Evolutionary conservation across 805 yeast species (phyloP).

Genomic region (Candida patagonica): DNA sequence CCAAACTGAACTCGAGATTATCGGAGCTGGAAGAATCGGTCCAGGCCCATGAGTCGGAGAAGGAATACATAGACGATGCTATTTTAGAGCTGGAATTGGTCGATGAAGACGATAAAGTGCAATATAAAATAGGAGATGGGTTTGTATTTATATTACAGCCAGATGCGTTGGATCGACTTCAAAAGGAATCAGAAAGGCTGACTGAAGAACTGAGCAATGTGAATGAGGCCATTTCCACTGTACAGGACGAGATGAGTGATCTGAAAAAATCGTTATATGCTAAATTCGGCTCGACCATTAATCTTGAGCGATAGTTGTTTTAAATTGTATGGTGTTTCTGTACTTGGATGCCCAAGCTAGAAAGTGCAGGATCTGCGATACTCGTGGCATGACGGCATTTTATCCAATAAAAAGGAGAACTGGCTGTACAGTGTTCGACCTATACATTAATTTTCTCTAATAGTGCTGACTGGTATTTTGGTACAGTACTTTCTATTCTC

Average conservation of each 20-base stretch:
- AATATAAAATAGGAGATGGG: constrained; percentile 69
- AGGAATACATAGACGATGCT: constrained; percentile 83
- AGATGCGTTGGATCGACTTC: constrained; percentile 61
- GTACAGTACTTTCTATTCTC: too few relatives aligned
- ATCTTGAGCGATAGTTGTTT: constrained; percentile 57
- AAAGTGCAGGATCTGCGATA: too few relatives aligned
- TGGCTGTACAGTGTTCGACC: too few relatives aligned
- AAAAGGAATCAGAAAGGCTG: constrained; percentile 40
- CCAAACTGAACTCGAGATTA: constrained; percentile 66
- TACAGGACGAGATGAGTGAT: constrained; percentile 45
- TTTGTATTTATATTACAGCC: constrained; percentile 62
- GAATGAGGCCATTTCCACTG: constrained; percentile 8
- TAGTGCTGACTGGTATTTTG: too few relatives aligned
- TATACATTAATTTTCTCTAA: too few relatives aligned
- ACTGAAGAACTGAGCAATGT: constrained; percentile 27
- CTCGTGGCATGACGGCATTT: too few relatives aligned
- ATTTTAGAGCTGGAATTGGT: constrained; percentile 75
- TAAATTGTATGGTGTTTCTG: too few relatives aligned
- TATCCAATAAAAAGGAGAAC: too few relatives aligned
- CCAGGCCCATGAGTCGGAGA: constrained; percentile 48
- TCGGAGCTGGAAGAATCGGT: constrained; percentile 47
- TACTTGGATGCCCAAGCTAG: too few relatives aligned
- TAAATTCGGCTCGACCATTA: constrained; percentile 82
- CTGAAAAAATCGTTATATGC: constrained; percentile 74
- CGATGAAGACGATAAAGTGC: constrained; percentile 43